Percentiles rank a stretch among this genome's conserved stretches.
These are phyloP conservation scores for Aureobasidium melanogenum DNA, from an alignment of 2,329 filamentous ascomycete genomes.

Conservation along the genomic window DNA sequence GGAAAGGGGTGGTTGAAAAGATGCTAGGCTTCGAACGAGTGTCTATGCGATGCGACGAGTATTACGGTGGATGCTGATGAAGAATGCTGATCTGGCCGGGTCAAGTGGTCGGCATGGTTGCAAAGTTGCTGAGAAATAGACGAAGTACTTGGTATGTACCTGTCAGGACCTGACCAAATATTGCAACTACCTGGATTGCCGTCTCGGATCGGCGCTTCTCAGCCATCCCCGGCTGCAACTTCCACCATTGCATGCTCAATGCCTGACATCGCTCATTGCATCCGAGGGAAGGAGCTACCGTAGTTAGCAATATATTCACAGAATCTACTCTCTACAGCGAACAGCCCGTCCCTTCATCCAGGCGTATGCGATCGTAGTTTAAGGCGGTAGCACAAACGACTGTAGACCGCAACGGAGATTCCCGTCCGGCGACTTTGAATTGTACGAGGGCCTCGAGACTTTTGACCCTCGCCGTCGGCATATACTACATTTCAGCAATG, in stretches of 20 bases:
- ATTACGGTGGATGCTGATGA: neutral
- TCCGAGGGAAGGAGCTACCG: neutral
- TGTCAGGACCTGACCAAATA: neutral
- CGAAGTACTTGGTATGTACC: neutral
- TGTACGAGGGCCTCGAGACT: neutral
- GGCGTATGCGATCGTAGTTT: neutral
- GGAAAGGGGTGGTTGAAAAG: neutral
- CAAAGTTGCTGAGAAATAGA: neutral
- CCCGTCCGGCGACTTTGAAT: neutral
- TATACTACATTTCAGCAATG: slow-evolving; percentile 1
- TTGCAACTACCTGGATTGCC: neutral
- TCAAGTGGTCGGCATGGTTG: slow-evolving; percentile 5
- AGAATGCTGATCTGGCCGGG: neutral
- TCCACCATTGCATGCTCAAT: neutral
- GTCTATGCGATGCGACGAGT: neutral
- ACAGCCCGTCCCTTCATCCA: neutral
- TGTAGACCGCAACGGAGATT: neutral
- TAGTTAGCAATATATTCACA: neutral
- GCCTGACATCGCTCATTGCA: neutral
- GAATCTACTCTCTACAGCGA: neutral
- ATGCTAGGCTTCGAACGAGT: neutral
- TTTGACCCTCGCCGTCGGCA: neutral
- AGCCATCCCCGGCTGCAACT: neutral
- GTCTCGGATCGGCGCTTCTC: neutral
- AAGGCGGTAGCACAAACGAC: neutral